phyloP scores from a whole-genome alignment of 805 yeast species.

The Maudiozyma saulgeensis region DNA sequence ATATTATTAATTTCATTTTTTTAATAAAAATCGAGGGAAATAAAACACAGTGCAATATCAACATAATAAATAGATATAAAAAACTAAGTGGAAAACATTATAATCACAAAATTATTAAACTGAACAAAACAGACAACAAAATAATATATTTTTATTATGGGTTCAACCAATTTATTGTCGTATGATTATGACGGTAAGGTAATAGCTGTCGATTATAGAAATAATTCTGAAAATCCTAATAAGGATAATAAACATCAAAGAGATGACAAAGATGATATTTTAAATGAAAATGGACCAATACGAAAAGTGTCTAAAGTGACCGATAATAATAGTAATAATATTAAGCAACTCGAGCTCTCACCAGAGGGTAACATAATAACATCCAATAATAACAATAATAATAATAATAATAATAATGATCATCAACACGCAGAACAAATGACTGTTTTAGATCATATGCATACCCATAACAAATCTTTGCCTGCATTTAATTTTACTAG shows the following conservation, averaged over 20 bases:
- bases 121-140: too few relatives aligned
- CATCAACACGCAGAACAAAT: background rate
- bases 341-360: background rate
- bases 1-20: too few relatives aligned
- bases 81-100: too few relatives aligned
- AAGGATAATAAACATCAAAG: background rate
- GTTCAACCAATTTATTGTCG: background rate
- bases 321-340: background rate
- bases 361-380: background rate
- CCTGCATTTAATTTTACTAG: constrained; percentile 46
- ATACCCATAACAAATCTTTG: constrained; percentile 1
- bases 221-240: background rate
- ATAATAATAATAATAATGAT: background rate
- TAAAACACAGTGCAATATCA: too few relatives aligned
- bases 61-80: too few relatives aligned
- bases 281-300: background rate
- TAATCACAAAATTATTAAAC: too few relatives aligned
- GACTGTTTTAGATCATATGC: background rate
- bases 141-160: background rate
- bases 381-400: background rate
- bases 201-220: background rate
- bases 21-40: too few relatives aligned
- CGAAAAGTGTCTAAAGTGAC: background rate
- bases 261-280: background rate
- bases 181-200: background rate